Base-by-base conservation (phyloP, 1,284 basidiomycete genomes). In the Malassezia caprae region DNA sequence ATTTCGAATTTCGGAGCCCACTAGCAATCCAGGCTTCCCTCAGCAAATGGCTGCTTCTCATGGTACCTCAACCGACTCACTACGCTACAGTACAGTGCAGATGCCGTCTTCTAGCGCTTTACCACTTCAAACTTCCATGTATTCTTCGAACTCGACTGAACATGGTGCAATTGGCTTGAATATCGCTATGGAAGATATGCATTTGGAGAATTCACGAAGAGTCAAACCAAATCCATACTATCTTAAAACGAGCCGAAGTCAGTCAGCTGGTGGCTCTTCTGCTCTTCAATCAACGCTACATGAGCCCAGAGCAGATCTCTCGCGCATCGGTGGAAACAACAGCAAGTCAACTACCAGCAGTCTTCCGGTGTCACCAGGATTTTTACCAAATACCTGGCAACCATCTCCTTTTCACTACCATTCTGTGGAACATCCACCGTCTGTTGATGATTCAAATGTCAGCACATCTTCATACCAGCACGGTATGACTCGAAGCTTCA, bases 1-100 rank as follows among this genome's bases (percentile, higher is more conserved):
- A 21, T 21, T 34, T 15, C 30, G 34, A n/a, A 26, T 46, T 19
- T 28, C 39, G 15, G 54, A 49, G n/a, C 24, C 87, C 11, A 79
- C 12, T 8, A 8, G 37, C 19, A 39, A 39, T 39, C 6, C 17
- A 8, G 37, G 17, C 10, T 19, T 19, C 6, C 37, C n/a, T 21
- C 19, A 39, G 8, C 4, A 19, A 4, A 35, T 35, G 15, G 4
- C 17, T 2, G 15, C 32, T 35, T 2, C 15, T n/a, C 15, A 7
- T 4, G 3, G 17, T 35, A n/a, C 17, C 17, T 7, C 2, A n/a
- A 17, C 32, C 2, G 32, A 35, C 4, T 3, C 2, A 2, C 13
- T 8, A 15, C 17, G n/a, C 8, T 11, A 35, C 6, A 15, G 4
- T 35, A 17, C 32, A n/a, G 32, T 8, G n/a, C 6, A 15, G 6